These are phyloP conservation scores for Luvunga scandens DNA, from an alignment of 345 rosid genomes.

Conservation along the genomic window DNA sequence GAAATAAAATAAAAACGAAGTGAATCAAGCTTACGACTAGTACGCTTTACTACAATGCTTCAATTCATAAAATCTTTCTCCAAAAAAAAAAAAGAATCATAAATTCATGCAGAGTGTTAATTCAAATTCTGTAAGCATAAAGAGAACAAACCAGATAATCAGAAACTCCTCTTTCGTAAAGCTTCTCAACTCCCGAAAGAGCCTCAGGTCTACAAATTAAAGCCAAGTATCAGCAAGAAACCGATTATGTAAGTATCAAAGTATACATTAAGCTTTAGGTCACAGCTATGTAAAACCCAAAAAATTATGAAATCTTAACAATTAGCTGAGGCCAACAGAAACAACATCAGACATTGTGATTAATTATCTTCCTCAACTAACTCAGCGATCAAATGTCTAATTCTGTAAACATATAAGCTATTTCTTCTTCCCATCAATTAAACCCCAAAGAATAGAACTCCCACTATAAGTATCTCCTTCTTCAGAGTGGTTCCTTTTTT, in stretches of 20 bases:
- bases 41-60: background rate
- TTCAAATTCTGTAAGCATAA: background rate
- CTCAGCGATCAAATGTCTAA: background rate
- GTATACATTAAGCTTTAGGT: background rate
- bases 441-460: background rate
- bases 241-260: background rate
- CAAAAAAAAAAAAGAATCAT: no score
- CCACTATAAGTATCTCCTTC: no score
- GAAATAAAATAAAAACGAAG: no score
- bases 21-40: background rate
- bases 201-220: conserved; percentile 47
- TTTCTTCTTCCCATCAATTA: background rate
- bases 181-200: conserved; percentile 47
- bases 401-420: background rate
- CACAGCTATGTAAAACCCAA: background rate
- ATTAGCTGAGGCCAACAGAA: background rate
- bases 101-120: background rate
- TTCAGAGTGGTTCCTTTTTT: no score
- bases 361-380: background rate
- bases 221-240: conserved; percentile 9
- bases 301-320: background rate
- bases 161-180: conserved; percentile 68
- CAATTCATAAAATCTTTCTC: background rate
- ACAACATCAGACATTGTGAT: no score
- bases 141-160: conserved; percentile 68